Base-by-base conservation (phyloP, 2,329 filamentous ascomycete genomes). In the Clathrospora elynae region DNA sequence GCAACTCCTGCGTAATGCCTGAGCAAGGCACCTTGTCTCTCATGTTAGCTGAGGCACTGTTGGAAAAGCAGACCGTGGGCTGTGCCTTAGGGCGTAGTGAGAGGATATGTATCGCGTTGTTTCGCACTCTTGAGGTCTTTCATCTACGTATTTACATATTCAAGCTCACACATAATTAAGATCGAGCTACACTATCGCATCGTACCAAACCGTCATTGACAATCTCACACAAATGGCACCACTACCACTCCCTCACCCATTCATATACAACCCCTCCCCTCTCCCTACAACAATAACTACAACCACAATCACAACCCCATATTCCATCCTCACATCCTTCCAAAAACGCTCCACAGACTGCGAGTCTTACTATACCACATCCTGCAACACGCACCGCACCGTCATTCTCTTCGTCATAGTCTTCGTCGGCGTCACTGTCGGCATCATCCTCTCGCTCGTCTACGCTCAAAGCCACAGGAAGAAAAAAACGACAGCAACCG, bases 361-460 rank as follows among this genome's bases (percentile, higher is more conserved):
- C 46, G 32, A 38, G 29, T 39, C 36, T 16, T 51, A 46, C 34
- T 39, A 50, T 37, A 42, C 47, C 20, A 47, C 48, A 14, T 51
- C 42, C 6, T 46, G 47, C 46, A 23, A 26, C 10, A 52, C 52
- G 6, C 53, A 63, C 32, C 60, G 60, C 36, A 58, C 46, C 34
- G 35, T 51, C 39, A 25, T 62, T 19, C 41, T 58, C 11, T 29
- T 48, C 41, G 59, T 61, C 25, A 50, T 61, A 17, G 30, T 55
- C 35, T 18, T 42, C 29, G 51, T 60, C 26, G 35, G 49, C 14
- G 24, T 55, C 39, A 17, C 55, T 16, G 49, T 45, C 11, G 14
- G 52, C 41, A 23, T 50, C 30, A 38, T 61, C 32, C 35, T 59
- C 32, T 37, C 35, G 2, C 25, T 52, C 3, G 33, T 57, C 16